A percentile compares a stretch with the other conserved stretches of the same genome.
These are phyloP conservation scores for Coffea humblotiana DNA, from an alignment of 305 asterid species.

Conservation along the genomic window DNA sequence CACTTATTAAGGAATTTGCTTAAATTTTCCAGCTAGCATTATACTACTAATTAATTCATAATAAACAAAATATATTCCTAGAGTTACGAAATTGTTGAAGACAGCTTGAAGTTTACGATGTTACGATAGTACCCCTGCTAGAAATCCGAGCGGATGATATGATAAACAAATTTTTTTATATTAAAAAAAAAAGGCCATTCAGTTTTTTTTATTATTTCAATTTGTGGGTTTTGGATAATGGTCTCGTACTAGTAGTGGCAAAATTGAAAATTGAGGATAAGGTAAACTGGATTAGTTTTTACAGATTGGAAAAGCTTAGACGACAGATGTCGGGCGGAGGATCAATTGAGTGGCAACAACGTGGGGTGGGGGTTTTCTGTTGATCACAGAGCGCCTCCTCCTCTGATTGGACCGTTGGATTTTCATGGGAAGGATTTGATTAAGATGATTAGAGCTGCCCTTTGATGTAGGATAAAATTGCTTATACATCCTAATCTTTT, in stretches of 20 bases:
- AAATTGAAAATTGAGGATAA: not conserved
- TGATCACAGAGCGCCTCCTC: not conserved
- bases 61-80: conserved; percentile 12
- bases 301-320: not conserved
- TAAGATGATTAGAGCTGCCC: not conserved
- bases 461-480: not conserved
- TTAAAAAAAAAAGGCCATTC: no score
- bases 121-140: conserved; percentile 20
- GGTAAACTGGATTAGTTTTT: not conserved
- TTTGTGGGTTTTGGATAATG: conserved; percentile 2
- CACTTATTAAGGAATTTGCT: not conserved
- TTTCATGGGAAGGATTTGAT: not conserved
- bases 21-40: conserved; percentile 22
- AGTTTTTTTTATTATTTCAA: not conserved
- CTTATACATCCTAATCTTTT: not conserved
- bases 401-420: conserved; percentile 9
- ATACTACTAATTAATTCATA: not conserved
- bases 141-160: not conserved
- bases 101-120: conserved; percentile 3
- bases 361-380: not conserved
- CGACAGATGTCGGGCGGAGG: conserved; percentile 6
- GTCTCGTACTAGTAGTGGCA: not conserved
- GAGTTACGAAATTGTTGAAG: conserved; percentile 22
- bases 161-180: not conserved
- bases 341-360: not conserved